Base-by-base conservation (phyloP, 202 grass and related monocot genomes). In the Sporobolus alterniflorus region DNA sequence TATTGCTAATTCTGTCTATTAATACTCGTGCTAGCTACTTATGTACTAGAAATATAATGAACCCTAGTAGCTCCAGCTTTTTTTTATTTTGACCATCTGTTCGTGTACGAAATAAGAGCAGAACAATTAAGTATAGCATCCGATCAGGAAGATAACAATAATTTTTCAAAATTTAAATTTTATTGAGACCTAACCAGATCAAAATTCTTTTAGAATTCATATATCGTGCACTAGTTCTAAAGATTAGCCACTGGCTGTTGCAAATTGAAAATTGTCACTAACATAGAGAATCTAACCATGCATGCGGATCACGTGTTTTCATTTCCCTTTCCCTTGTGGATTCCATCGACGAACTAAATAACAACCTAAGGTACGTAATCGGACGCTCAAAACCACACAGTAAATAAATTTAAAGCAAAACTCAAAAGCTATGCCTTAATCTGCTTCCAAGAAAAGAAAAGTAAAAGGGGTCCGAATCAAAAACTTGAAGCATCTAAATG, bases 291-390 rank as follows among this genome's bases (percentile, higher is more conserved):
- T 75, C 51, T 11, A 51, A 40, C 20, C 68, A 73, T 40, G 43
- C 43, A 26, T 16, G 54, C 54, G 22, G 54, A 81, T 74, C 66
- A 73, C 64, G 49, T 84, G 71, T 26, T 41, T 52, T 59, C 33
- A 6, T 51, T 17, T 36, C 46, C 25, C 28, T 43, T 67, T 59
- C 22, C 59, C 49, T 1, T 17, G 70, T 49, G 29, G 22, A 59
- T 4, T 89, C 29, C 70, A 81, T 70, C 49, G 40, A 64, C 32
- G 40, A 62, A 52, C 33, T 63, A 70, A 69, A 29, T 76, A 76
- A 82, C 78, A 87, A 64, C 72, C 25, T 61, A 44, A 68, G 12
- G 77, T n/a, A n/a, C n/a, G n/a, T 34, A 50, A 31, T 78, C 31
- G 26, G 67, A 55, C n/a, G 4, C 33, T 49, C 51, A 20, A 88